Conservation (phyloP, 148 eudicot species). For the Vaccinium vitisidaea region DNA sequence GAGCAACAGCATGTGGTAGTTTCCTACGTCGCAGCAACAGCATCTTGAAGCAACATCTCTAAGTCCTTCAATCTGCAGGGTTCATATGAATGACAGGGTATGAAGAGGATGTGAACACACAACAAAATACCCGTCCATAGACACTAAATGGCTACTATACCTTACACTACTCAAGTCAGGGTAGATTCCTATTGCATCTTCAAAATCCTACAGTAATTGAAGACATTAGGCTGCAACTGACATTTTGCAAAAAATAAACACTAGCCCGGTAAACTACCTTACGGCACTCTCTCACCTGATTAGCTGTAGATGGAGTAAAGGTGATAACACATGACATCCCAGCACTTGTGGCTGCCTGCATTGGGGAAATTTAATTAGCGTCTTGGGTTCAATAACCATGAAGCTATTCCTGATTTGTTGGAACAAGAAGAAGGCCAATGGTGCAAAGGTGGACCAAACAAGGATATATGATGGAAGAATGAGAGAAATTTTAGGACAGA, state of each 20-base stretch:
- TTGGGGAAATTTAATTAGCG: background rate
- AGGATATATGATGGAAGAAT: background rate
- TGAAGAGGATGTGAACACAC: background rate
- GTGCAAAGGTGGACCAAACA: background rate
- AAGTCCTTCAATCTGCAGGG: conserved; percentile 74
- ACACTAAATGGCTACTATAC: conserved; percentile 33
- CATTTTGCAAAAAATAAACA: background rate
- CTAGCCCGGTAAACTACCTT: background rate
- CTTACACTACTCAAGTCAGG: conserved; percentile 80
- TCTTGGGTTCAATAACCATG: background rate
- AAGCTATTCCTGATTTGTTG: background rate
- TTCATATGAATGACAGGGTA: background rate
- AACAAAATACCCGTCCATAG: background rate
- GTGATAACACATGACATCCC: conserved; percentile 90
- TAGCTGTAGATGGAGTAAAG: conserved; percentile 80
- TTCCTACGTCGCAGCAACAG: conserved; percentile 45
- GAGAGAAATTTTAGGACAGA: background rate
- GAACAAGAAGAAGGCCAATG: background rate
- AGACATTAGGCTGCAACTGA: background rate
- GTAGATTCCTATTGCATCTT: conserved; percentile 72
- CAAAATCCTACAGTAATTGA: conserved; percentile 58
- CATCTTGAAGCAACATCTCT: conserved; percentile 59
- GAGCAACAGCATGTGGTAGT: background rate
- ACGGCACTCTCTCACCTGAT: conserved; percentile 50
- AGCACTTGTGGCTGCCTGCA: conserved; percentile 92